Evolutionary conservation across 768 basidiomycete genomes (phyloP), one percentile per base, ranked within the genome.

Genomic region (Suillus luteus): DNA sequence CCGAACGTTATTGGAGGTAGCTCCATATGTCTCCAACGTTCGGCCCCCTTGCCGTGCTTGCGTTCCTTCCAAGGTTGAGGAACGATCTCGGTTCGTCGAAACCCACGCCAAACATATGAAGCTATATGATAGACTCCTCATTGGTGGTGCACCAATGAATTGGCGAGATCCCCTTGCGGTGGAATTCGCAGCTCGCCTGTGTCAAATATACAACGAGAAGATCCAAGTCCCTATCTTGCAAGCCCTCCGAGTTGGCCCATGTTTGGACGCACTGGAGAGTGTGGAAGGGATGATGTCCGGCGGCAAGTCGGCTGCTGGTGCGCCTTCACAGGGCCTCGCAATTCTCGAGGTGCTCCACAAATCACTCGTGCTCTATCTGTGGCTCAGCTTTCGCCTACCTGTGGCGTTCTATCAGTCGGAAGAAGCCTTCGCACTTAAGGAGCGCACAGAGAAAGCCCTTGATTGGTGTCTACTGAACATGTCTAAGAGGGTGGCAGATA

Each of bases 311-410:
- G 59, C 55, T 31, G 55, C 61, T 54, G 17, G 61, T 43, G 41
- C 44, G 52, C 14, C 52, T 43, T 7, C 54, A 49, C 64, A 67
- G 0, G 71, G 72, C 2, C 55, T 75, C 51, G 67, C 48, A 41
- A 65, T 62, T n/a, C 75, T 98, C 54, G 96, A 98, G 75, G 79
- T 82, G 6, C 76, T 93, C 64, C 95, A 99, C 76, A 90, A 89
- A 69, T 77, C 85, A 37, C 69, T 93, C 35, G 87, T 89, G 15
- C 68, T 90, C 24, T 98, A 98, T 75, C 78, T 94, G 57, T 99
- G 96, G 96, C 80, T 95, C 66, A 80, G 82, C 22, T 88, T 85
- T 73, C 88, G 95, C 44, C 81, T 85, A 63, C 81, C 85, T 0
- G 79, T 93, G 60, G 80, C 87, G 9, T 98, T 91, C 73, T 75